Base-by-base conservation (phyloP, 148 eudicot genomes). In the Chenopodium album region DNA sequence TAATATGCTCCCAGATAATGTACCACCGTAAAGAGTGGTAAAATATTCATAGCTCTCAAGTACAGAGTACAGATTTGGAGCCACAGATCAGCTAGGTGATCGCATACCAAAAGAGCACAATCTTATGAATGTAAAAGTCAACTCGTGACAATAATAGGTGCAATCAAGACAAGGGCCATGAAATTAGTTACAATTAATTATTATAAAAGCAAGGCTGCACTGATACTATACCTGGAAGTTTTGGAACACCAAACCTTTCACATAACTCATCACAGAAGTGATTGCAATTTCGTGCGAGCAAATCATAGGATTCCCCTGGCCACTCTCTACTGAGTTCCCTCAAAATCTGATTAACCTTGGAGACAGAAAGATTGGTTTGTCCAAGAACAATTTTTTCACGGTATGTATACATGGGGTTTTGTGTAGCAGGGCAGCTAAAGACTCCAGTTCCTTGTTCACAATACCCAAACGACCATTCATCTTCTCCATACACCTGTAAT, bases 391-490 rank as follows among this genome's bases (percentile, higher is more conserved):
- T 89, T 78, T 87, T 85, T 81, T 95, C 99, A 65, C 99, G 98
- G 48, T 90, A 95, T 63, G 99, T 87, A 59, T 95, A 95, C 98
- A 95, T 92, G 29, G 98, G 98, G 86, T 95, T 95, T 91, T 91
- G 88, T 75, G 89, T 85, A 80, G 93, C 81, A 29, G 98, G 99
- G 83, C 98, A 95, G 85, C 94, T 88, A 85, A 95, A 95, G 69
- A 95, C 98, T 59, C 99, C 99, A 84, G 87, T 90, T 70, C 99
- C 98, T 85, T 93, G 89, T 79, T 95, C 99, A 88, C 99, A 95
- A 78, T 76, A 95, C 85, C 99, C 99, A 87, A 95, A 95, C 26
- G 99, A 93, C 99, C 99, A 95, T 79, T 95, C 99, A 11, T 95
- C 99, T 4, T 90, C 92, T 81, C 93, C 97, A 84, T 84, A 85